Base-by-base conservation (phyloP, 371 early-diverging fungal species). In the Rhizomucor pusillus region DNA sequence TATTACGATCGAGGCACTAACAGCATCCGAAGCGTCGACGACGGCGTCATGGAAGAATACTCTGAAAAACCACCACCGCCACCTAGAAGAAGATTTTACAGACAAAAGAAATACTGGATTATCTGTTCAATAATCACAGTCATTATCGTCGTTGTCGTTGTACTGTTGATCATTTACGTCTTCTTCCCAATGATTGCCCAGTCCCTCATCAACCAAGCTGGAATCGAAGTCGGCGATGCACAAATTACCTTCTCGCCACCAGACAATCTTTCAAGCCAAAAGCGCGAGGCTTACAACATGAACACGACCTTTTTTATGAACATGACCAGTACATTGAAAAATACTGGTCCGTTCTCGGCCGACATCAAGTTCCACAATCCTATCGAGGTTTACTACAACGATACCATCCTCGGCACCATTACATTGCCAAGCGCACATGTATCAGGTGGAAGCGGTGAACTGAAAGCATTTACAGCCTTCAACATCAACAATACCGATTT, bases 311-410 rank as follows among this genome's bases (percentile, higher is more conserved):
- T 80, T 36, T 59, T 49, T 39, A 74, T 81, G 76, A 46, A 50
- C 29, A 72, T 82, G 73, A 43, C 68, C 40, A 74, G 75, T 47
- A 35, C 41, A 6, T 65, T 83, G 44, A 62, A 48, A 16, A 71
- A 81, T 54, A 84, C 84, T 19, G 84, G 84, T 46, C 81, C 84
- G 4, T 79, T 79, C 62, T 53, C 74, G 18, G 84, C 84, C 33
- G 66, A 67, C 25, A 73, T 82, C 25, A 59, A 57, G 39, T 82
- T 82, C 62, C 63, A 72, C 9, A 68, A 73, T 37, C 79, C 75
- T 5, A 74, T 80, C 37, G 35, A 73, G 1, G 73, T 82, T 36
- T 65, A 59, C 23, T 80, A 77, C 40, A 66, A 77, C 40, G 56
- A 77, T 4, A 65, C 69, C 5, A n/a, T 62, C 3, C 69, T 85